phyloP scores from a whole-genome alignment of 192 early-diverging fungal genomes.

The Haplosporangium gracile region DNA sequence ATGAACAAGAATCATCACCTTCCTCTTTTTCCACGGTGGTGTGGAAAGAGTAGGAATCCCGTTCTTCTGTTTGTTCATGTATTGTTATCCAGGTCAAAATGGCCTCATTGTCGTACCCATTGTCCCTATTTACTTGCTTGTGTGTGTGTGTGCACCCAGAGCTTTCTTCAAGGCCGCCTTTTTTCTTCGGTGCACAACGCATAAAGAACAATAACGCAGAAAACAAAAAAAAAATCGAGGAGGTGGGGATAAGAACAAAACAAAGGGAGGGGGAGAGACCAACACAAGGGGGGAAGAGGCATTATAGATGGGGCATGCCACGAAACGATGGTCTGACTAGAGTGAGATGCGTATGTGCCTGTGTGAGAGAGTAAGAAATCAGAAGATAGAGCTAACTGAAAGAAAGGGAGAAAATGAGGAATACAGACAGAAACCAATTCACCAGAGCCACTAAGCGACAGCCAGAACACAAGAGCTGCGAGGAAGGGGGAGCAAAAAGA shows the following conservation, averaged over 20 bases:
- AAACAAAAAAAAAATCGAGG: background rate
- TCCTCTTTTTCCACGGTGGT: background rate
- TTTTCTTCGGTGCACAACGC: background rate
- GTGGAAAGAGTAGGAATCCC: conserved; percentile 32
- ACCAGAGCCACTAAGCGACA: background rate
- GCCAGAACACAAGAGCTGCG: background rate
- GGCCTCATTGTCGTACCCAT: background rate
- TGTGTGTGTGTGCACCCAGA: background rate
- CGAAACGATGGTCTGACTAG: background rate
- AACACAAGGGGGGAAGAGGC: background rate
- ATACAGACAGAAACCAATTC: background rate
- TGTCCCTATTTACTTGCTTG: background rate
- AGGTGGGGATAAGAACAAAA: background rate
- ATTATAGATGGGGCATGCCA: background rate
- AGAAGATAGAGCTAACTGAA: background rate
- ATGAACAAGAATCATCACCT: conserved; percentile 27
- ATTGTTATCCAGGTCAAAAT: background rate
- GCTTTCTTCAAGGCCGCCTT: background rate
- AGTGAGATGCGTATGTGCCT: background rate
- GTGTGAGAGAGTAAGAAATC: background rate
- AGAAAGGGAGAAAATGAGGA: background rate
- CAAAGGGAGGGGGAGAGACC: background rate
- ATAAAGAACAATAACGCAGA: background rate
- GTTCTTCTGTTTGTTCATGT: background rate
- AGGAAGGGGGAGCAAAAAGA: background rate